Percentiles rank a stretch among this genome's conserved stretches.
Evolutionary conservation across 2,329 filamentous ascomycete species (phyloP).

Genomic region (Colletotrichum somersetense): DNA sequence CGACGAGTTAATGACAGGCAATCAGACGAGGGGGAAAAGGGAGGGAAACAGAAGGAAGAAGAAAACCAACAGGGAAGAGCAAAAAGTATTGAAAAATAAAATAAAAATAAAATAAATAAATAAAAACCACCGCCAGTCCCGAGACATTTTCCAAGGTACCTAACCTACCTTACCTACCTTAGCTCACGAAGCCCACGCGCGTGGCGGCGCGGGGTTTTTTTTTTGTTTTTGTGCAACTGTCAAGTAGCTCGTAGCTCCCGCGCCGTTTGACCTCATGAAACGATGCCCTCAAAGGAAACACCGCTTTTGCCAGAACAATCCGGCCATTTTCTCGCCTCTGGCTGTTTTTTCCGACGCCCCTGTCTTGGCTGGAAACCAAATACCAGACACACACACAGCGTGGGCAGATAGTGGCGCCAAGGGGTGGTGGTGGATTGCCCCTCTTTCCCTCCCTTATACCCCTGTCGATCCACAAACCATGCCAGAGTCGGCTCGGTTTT

Average conservation of each 20-base stretch:
- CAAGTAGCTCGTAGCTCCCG: not conserved
- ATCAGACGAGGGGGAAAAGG: not conserved
- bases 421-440: not conserved
- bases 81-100: no score
- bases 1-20: not conserved
- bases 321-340: not conserved
- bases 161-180: not conserved
- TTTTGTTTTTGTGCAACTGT: not conserved
- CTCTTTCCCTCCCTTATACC: not conserved
- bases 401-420: not conserved
- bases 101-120: no score
- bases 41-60: no score
- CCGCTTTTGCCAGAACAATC: no score
- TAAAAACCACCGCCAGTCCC: not conserved
- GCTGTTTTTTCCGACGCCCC: no score
- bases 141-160: not conserved
- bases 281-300: not conserved
- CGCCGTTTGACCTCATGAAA: constrained; percentile 2
- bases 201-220: no score
- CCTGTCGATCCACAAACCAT: constrained; percentile 13
- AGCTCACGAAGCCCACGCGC: not conserved
- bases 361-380: not conserved
- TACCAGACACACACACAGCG: not conserved
- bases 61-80: no score
- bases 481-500: not conserved